These are phyloP conservation scores for Tylopilus sp. DNA, from an alignment of 1,284 basidiomycete species.

Conservation along the genomic window DNA sequence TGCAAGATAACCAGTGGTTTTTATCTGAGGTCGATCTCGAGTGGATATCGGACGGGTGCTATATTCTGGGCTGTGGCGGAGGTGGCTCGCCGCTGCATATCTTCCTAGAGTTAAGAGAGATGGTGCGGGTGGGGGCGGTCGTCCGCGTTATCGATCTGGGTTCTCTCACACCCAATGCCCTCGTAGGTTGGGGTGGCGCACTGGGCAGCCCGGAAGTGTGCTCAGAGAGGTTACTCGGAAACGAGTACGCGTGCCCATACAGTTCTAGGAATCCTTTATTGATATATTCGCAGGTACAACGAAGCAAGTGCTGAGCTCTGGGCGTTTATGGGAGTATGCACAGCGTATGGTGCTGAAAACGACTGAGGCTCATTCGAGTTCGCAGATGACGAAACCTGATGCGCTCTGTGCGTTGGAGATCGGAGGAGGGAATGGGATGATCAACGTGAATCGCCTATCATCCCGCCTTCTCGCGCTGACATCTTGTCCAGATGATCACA, in stretches of 20 bases:
- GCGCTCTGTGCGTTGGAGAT: constrained; percentile 45
- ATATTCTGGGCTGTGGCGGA: constrained; percentile 51
- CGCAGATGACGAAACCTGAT: constrained; percentile 36
- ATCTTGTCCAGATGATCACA: constrained; percentile 32
- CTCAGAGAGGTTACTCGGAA: constrained; percentile 36
- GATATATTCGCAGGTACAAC: constrained; percentile 25
- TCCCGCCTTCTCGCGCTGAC: constrained; percentile 6
- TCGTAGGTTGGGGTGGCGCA: constrained; percentile 37
- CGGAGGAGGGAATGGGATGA: constrained; percentile 56
- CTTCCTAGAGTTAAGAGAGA: constrained; percentile 46
- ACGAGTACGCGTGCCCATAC: constrained; percentile 37
- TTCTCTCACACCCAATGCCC: constrained; percentile 25
- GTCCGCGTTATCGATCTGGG: constrained; percentile 40
- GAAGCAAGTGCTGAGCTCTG: constrained; percentile 30
- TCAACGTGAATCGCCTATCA: constrained; percentile 35
- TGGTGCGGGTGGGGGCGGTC: constrained; percentile 42
- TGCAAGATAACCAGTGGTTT: constrained; percentile 37
- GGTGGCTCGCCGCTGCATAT: constrained; percentile 50
- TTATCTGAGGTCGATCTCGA: constrained; percentile 42
- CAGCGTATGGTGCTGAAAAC: background rate
- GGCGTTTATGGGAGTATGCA: constrained; percentile 25
- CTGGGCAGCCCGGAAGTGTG: constrained; percentile 39
- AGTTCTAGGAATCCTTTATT: background rate
- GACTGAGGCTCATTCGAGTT: constrained; percentile 9
- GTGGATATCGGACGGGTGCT: constrained; percentile 54